These are phyloP conservation scores for Austroboletus olivaceoglutinosus DNA, from an alignment of 1,284 basidiomycete species.

Conservation along the genomic window DNA sequence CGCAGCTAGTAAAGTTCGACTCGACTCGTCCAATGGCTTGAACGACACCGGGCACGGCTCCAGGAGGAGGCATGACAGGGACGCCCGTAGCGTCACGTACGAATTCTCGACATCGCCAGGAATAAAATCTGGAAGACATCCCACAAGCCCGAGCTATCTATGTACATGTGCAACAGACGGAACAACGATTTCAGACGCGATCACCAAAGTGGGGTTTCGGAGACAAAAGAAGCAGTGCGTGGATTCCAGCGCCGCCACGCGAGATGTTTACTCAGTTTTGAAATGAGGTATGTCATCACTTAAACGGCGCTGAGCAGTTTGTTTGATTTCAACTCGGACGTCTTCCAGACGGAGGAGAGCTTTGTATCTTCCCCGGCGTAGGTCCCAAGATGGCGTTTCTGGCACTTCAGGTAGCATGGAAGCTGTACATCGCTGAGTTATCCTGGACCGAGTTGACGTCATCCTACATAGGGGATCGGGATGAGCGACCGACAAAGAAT, in stretches of 20 bases:
- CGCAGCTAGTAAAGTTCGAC: too few species aligned
- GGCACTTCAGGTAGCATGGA: conserved; percentile 57
- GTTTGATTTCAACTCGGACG: conserved; percentile 76
- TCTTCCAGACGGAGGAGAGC: conserved; percentile 85
- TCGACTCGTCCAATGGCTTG: too few species aligned
- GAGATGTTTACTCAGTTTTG: neutral
- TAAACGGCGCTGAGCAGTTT: too few species aligned
- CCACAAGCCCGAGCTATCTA: too few species aligned
- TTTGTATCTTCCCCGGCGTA: conserved; percentile 90
- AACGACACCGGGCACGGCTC: too few species aligned
- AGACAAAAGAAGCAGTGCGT: conserved; percentile 76
- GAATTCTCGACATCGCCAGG: too few species aligned
- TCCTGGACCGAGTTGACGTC: conserved; percentile 94
- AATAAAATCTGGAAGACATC: too few species aligned
- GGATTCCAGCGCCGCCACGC: accelerated
- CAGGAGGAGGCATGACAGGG: too few species aligned
- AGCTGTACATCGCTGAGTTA: too few species aligned
- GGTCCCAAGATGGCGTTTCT: conserved; percentile 86
- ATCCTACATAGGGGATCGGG: conserved; percentile 57
- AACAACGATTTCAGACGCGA: conserved; percentile 64
- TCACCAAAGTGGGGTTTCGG: conserved; percentile 94
- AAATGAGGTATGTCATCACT: conserved; percentile 61
- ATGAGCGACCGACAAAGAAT: conserved; percentile 76
- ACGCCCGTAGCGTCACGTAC: too few species aligned
- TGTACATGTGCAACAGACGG: too few species aligned